These are phyloP conservation scores for Collybia sordida DNA, from an alignment of 768 basidiomycete genomes.

Conservation along the genomic window DNA sequence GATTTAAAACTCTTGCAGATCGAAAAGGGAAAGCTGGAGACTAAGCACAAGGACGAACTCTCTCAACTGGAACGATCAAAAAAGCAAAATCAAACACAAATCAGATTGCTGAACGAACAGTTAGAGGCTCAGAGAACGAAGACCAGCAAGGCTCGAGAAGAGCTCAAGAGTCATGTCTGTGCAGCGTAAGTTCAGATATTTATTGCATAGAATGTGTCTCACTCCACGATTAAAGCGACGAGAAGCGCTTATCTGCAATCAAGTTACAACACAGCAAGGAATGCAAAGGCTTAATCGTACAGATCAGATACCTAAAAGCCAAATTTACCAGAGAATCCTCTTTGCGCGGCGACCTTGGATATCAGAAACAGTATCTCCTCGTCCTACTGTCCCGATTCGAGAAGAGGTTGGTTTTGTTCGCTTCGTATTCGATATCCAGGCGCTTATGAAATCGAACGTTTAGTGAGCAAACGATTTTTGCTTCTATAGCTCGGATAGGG, in stretches of 20 bases:
- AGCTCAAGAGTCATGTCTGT: constrained; percentile 58
- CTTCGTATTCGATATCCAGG: neutral
- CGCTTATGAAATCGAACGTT: neutral
- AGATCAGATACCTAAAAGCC: constrained; percentile 90
- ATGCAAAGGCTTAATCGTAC: constrained; percentile 87
- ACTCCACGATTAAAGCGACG: constrained; percentile 39
- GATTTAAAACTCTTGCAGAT: constrained; percentile 67
- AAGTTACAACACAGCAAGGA: constrained; percentile 78
- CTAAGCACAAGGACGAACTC: constrained; percentile 54
- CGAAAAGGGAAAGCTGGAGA: constrained; percentile 66
- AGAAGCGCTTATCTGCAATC: constrained; percentile 50
- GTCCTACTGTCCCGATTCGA: constrained; percentile 69
- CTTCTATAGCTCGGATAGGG: constrained; percentile 75
- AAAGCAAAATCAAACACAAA: constrained; percentile 68
- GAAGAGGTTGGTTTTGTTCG: constrained; percentile 52
- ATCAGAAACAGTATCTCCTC: constrained; percentile 89
- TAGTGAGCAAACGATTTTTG: constrained; percentile 71
- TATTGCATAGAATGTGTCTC: neutral
- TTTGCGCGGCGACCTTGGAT: constrained; percentile 71
- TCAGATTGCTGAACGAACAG: constrained; percentile 66
- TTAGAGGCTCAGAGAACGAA: constrained; percentile 55
- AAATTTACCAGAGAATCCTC: constrained; percentile 85
- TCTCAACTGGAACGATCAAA: constrained; percentile 57
- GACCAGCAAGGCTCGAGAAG: constrained; percentile 43
- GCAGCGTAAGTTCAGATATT: constrained; percentile 42